Evolutionary conservation across 2,329 filamentous ascomycete genomes (phyloP).

Genomic region (Colletotrichum liaoningense): DNA sequence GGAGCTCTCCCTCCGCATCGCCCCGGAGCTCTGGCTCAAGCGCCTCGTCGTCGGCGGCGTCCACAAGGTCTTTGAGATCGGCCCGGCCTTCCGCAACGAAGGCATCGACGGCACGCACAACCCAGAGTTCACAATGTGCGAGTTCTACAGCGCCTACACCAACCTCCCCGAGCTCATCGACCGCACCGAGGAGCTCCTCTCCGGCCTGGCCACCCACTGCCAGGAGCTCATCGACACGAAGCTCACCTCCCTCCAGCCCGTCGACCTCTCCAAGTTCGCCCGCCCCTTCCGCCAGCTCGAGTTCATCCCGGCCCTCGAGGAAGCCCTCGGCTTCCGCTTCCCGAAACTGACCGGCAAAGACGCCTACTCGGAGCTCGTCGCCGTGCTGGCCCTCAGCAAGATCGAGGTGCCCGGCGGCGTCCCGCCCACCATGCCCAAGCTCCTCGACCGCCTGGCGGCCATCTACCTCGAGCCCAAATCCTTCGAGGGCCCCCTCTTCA

Average conservation of each 20-base stretch:
- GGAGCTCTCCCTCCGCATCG: slow-evolving; percentile 83
- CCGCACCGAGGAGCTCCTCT: slow-evolving; percentile 80
- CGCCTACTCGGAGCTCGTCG: slow-evolving; percentile 69
- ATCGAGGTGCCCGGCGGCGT: slow-evolving; percentile 73
- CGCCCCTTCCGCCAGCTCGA: slow-evolving; percentile 76
- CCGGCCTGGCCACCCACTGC: slow-evolving; percentile 66
- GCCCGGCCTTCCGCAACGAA: slow-evolving; percentile 92
- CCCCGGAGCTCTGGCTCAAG: slow-evolving; percentile 96
- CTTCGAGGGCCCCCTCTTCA: slow-evolving; percentile 77
- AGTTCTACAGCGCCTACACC: slow-evolving; percentile 92
- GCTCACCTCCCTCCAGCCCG: slow-evolving; percentile 57
- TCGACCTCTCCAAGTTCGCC: slow-evolving; percentile 61
- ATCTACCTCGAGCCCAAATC: slow-evolving; percentile 84
- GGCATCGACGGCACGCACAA: slow-evolving; percentile 93
- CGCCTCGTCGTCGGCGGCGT: slow-evolving; percentile 89
- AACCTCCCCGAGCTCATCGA: slow-evolving; percentile 80
- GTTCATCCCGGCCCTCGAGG: slow-evolving; percentile 84
- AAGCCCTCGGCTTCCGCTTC: slow-evolving; percentile 71
- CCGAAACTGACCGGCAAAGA: slow-evolving; percentile 69
- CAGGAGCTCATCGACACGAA: slow-evolving; percentile 55
- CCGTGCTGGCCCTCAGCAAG: slow-evolving; percentile 66
- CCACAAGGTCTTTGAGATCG: slow-evolving; percentile 92
- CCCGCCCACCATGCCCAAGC: slow-evolving; percentile 66
- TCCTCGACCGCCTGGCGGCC: slow-evolving; percentile 85
- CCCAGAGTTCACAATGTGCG: slow-evolving; percentile 96